A percentile compares a stretch with the other conserved stretches of the same genome.
Evolutionary conservation across 2,329 filamentous ascomycete genomes (phyloP).

Genomic region (Amylocarpus encephaloides): DNA sequence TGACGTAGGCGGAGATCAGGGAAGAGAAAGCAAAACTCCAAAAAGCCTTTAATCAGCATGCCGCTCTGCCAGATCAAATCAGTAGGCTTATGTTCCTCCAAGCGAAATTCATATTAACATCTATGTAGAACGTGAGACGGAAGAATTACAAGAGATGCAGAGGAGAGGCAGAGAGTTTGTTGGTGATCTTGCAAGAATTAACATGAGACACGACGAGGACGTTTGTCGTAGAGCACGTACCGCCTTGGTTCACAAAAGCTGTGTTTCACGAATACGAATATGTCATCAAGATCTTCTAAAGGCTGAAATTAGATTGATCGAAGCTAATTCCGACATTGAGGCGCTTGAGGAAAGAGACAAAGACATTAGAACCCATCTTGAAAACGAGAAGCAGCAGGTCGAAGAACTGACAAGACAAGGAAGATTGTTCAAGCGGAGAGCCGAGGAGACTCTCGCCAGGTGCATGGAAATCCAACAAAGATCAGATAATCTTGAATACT

Average conservation of each 20-base stretch:
- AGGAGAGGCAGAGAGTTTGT: slow-evolving; percentile 36
- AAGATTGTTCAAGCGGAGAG: slow-evolving; percentile 34
- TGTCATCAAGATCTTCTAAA: slow-evolving; percentile 61
- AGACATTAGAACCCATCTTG: slow-evolving; percentile 49
- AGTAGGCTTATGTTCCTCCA: slow-evolving; percentile 37
- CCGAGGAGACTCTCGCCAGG: slow-evolving; percentile 36
- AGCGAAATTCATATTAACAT: slow-evolving; percentile 17
- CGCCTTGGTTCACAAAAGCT: slow-evolving; percentile 47
- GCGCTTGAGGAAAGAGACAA: slow-evolving; percentile 61
- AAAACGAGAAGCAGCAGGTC: slow-evolving; percentile 39
- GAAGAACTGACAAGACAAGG: slow-evolving; percentile 34
- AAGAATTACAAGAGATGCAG: slow-evolving; percentile 29
- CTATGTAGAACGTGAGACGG: slow-evolving; percentile 33
- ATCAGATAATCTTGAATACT: slow-evolving; percentile 31
- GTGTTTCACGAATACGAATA: slow-evolving; percentile 55
- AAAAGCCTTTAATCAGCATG: slow-evolving; percentile 56
- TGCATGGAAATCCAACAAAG: slow-evolving; percentile 29
- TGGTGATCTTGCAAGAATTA: slow-evolving; percentile 41
- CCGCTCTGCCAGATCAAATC: slow-evolving; percentile 64
- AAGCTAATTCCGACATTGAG: slow-evolving; percentile 74
- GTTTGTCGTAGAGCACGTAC: slow-evolving; percentile 50
- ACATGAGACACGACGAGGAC: slow-evolving; percentile 48
- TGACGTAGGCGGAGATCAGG: slow-evolving; percentile 42
- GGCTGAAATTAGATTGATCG: slow-evolving; percentile 63
- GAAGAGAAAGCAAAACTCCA: slow-evolving; percentile 63